phyloP scores from a whole-genome alignment of 2,329 filamentous ascomycete genomes.

The Apiospora sp. region DNA sequence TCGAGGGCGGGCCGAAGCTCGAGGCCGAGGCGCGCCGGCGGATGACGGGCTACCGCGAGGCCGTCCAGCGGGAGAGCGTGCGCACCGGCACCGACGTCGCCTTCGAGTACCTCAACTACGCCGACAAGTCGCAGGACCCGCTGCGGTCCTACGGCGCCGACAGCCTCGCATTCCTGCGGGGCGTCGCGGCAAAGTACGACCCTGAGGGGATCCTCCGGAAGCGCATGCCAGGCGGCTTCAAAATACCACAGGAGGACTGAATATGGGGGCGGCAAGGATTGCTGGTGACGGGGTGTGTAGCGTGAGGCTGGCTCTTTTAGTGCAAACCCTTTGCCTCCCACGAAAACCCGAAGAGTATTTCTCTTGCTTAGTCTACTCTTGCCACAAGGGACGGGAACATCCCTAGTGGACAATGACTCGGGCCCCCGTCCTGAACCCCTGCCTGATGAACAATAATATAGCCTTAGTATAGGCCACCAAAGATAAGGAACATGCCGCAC shows the following conservation, averaged over 20 bases:
- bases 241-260: background rate
- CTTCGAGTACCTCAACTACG: constrained; percentile 50
- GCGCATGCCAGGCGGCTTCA: constrained; percentile 4
- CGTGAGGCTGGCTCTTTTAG: background rate
- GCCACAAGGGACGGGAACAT: background rate
- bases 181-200: constrained; percentile 46
- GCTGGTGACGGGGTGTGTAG: background rate
- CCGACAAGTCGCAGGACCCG: constrained; percentile 41
- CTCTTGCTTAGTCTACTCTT: background rate
- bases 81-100: constrained; percentile 30
- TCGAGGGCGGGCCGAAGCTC: constrained; percentile 15
- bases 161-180: constrained; percentile 41
- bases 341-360: background rate
- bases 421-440: background rate
- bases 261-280: background rate
- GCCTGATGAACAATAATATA: background rate
- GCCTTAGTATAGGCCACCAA: background rate
- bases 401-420: constrained; percentile 6
- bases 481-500: constrained; percentile 5
- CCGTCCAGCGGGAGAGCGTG: constrained; percentile 22
- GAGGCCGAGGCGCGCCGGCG: constrained; percentile 24
- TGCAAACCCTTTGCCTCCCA: background rate
- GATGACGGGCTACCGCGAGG: constrained; percentile 19
- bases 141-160: constrained; percentile 44
- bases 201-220: constrained; percentile 41